phyloP scores from a whole-genome alignment of 495 filamentous ascomycete genomes.

The Penicillium bovifimosum region DNA sequence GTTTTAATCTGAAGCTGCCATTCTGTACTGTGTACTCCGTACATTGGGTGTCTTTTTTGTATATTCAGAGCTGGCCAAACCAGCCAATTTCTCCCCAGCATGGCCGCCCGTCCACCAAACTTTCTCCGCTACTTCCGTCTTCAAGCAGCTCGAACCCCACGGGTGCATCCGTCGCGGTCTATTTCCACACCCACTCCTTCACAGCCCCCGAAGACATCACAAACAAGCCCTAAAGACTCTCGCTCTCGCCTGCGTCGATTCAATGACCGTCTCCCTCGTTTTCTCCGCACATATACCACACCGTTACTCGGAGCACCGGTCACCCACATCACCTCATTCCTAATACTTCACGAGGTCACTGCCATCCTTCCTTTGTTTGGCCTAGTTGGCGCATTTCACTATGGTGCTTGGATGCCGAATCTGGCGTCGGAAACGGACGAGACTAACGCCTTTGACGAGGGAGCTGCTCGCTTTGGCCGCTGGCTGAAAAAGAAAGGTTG shows the following conservation, averaged over 20 bases:
- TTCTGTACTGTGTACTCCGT: no score
- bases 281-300: slow-evolving; percentile 59
- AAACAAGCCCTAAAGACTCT: slow-evolving; percentile 24
- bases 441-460: slow-evolving; percentile 43
- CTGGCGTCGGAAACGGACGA: slow-evolving; percentile 45
- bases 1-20: background rate
- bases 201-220: slow-evolving; percentile 4
- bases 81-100: background rate
- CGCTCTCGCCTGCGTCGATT: slow-evolving; percentile 52
- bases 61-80: background rate
- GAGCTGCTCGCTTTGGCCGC: slow-evolving; percentile 50
- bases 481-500: slow-evolving; percentile 59
- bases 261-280: slow-evolving; percentile 52
- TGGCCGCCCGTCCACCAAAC: slow-evolving; percentile 13
- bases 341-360: slow-evolving; percentile 87
- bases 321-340: slow-evolving; percentile 78
- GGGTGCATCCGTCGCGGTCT: slow-evolving; percentile 11
- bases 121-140: slow-evolving; percentile 17
- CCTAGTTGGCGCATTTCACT: slow-evolving; percentile 72
- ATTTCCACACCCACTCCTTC: slow-evolving; percentile 27
- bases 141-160: slow-evolving; percentile 3
- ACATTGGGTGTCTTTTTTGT: background rate
- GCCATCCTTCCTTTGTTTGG: slow-evolving; percentile 75
- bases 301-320: slow-evolving; percentile 69
- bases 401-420: slow-evolving; percentile 57